These are phyloP conservation scores for Neonectria neomacrospora DNA, from an alignment of 2,329 filamentous ascomycete species.

Conservation along the genomic window DNA sequence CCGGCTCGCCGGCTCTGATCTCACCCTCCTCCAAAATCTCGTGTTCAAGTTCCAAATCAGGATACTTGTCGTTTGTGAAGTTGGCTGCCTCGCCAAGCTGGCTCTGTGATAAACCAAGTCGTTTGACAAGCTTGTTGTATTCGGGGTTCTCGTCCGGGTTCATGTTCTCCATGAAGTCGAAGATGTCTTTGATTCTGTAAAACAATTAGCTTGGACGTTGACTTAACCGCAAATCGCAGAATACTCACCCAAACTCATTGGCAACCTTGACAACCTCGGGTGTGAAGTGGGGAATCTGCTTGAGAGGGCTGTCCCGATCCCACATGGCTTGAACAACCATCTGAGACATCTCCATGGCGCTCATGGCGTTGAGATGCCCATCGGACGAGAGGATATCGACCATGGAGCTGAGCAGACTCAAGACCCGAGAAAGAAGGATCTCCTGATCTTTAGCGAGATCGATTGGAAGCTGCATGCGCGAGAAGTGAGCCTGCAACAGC, in stretches of 20 bases:
- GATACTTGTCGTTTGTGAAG: conserved; percentile 97
- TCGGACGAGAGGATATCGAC: conserved; percentile 97
- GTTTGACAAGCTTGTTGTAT: conserved; percentile 80
- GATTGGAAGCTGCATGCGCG: conserved; percentile 93
- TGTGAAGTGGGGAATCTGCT: conserved; percentile 96
- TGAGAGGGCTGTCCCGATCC: conserved; percentile 96
- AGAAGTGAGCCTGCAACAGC: conserved; percentile 97
- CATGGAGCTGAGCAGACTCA: conserved; percentile 88
- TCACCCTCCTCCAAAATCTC: conserved; percentile 83
- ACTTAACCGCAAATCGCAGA: conserved; percentile 40
- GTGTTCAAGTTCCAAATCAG: conserved; percentile 92
- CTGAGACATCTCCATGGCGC: conserved; percentile 98
- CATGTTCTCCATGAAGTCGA: conserved; percentile 99
- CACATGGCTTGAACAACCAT: conserved; percentile 99
- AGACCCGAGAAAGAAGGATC: conserved; percentile 82
- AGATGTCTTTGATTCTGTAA: conserved; percentile 85
- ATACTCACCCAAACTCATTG: conserved; percentile 76
- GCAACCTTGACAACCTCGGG: conserved; percentile 85
- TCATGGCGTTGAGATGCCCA: conserved; percentile 96
- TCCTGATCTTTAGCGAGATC: conserved; percentile 98
- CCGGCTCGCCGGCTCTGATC: conserved; percentile 81
- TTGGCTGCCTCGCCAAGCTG: conserved; percentile 90
- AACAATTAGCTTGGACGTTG: conserved; percentile 46
- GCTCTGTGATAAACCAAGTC: conserved; percentile 80
- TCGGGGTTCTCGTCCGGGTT: conserved; percentile 91